Percentiles rank a stretch among this genome's conserved stretches.
phyloP scores from a whole-genome alignment of 345 rosid genomes.

The Odontarrhena argentea region DNA sequence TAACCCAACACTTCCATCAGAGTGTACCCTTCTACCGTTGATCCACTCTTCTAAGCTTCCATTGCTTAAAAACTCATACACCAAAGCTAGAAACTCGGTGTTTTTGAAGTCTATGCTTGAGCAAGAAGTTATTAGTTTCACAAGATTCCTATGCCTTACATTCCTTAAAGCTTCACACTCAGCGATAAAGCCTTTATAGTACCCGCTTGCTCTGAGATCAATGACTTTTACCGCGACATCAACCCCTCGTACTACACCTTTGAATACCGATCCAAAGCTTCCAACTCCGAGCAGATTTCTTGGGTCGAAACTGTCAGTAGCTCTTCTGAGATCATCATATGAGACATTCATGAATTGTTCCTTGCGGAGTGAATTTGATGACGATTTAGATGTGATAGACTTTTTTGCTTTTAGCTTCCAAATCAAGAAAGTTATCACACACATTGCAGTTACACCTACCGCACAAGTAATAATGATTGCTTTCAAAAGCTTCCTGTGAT shows the following conservation, averaged over 20 bases:
- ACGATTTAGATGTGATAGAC: slow-evolving; percentile 13
- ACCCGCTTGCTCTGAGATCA: slow-evolving; percentile 41
- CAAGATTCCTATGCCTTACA: slow-evolving; percentile 56
- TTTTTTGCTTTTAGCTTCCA: slow-evolving; percentile 32
- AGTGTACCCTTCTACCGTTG: slow-evolving; percentile 38
- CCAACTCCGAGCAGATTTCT: slow-evolving; percentile 53
- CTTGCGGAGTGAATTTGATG: slow-evolving; percentile 26
- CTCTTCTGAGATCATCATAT: slow-evolving; percentile 49
- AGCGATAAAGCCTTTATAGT: slow-evolving; percentile 49
- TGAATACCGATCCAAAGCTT: slow-evolving; percentile 49
- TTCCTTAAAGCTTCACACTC: slow-evolving; percentile 56
- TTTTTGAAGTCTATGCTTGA: slow-evolving; percentile 49
- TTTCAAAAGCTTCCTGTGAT: slow-evolving; percentile 14
- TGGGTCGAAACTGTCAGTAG: slow-evolving; percentile 44
- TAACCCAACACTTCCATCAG: slow-evolving; percentile 42
- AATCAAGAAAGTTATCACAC: slow-evolving; percentile 26
- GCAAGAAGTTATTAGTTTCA: slow-evolving; percentile 58
- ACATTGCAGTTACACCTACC: slow-evolving; percentile 19
- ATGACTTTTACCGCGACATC: slow-evolving; percentile 51
- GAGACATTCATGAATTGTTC: slow-evolving; percentile 46
- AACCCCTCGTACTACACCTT: slow-evolving; percentile 33
- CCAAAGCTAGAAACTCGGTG: slow-evolving; percentile 55
- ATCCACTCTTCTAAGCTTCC: slow-evolving; percentile 60
- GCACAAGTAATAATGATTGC: slow-evolving; percentile 26
- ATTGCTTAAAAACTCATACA: slow-evolving; percentile 50